Evolutionary conservation across 2,329 filamentous ascomycete genomes (phyloP).

Genomic region (Rachicladosporium sp.): DNA sequence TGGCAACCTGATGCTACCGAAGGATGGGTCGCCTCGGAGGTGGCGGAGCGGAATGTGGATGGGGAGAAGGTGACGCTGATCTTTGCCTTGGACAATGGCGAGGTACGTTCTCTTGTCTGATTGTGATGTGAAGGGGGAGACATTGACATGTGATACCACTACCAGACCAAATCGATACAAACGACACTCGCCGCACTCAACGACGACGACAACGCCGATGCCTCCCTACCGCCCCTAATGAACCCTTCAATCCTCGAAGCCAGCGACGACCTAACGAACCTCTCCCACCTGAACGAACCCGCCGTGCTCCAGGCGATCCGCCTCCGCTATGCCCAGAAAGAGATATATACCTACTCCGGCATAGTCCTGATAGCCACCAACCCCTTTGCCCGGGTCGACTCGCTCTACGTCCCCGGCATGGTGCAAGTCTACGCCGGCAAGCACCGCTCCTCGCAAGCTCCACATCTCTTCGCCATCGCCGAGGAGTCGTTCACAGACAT

Average conservation of each 20-base stretch:
- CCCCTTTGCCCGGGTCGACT: conserved; percentile 93
- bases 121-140: not conserved
- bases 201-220: conserved; percentile 80
- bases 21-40: conserved; percentile 95
- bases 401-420: conserved; percentile 96
- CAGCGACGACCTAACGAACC: conserved; percentile 91
- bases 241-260: conserved; percentile 97
- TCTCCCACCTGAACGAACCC: conserved; percentile 96
- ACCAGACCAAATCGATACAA: conserved; percentile 65
- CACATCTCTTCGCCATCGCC: conserved; percentile 95
- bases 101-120: conserved; percentile 44
- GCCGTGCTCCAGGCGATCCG: conserved; percentile 96
- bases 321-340: conserved; percentile 92
- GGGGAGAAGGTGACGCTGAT: conserved; percentile 78
- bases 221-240: conserved; percentile 82
- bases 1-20: conserved; percentile 96
- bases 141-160: not conserved
- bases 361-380: conserved; percentile 98
- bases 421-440: conserved; percentile 99
- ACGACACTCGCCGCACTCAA: conserved; percentile 66
- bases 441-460: conserved; percentile 89
- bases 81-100: conserved; percentile 84
- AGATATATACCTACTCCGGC: conserved; percentile 98
- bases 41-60: conserved; percentile 70
- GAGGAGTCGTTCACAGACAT: conserved; percentile 99